phyloP scores from a whole-genome alignment of 768 basidiomycete genomes.

The Serpula lacrymans region DNA sequence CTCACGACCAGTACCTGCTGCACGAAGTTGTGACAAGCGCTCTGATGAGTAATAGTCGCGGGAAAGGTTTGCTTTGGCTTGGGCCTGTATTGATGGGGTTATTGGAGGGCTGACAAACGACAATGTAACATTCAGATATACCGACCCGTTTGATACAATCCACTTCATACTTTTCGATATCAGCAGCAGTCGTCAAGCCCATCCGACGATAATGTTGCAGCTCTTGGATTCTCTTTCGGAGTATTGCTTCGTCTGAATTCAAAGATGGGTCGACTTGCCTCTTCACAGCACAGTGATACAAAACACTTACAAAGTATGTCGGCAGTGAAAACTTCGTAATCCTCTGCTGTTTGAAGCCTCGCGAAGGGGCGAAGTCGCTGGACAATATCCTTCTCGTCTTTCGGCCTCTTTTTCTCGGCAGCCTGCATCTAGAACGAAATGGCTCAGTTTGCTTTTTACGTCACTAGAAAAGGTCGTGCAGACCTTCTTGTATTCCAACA shows the following conservation, averaged over 20 bases:
- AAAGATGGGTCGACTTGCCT: background rate
- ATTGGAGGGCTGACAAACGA: slow-evolving; percentile 8
- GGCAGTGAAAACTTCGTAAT: slow-evolving; percentile 84
- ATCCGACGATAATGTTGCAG: slow-evolving; percentile 86
- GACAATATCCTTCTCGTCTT: slow-evolving; percentile 89
- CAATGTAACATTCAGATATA: slow-evolving; percentile 10
- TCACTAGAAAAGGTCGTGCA: slow-evolving; percentile 12
- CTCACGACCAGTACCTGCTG: slow-evolving; percentile 44
- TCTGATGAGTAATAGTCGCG: slow-evolving; percentile 59
- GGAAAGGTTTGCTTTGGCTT: slow-evolving; percentile 54
- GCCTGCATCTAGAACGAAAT: slow-evolving; percentile 69
- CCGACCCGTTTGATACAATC: slow-evolving; percentile 73
- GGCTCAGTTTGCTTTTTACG: slow-evolving; percentile 2
- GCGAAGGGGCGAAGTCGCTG: slow-evolving; percentile 90
- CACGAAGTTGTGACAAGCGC: slow-evolving; percentile 45
- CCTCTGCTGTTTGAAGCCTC: slow-evolving; percentile 83
- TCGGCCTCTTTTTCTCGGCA: slow-evolving; percentile 83
- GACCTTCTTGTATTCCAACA: slow-evolving; percentile 95
- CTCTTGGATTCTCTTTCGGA: slow-evolving; percentile 87
- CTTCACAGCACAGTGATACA: background rate
- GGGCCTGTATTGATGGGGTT: slow-evolving; percentile 41
- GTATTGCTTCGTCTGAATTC: slow-evolving; percentile 72
- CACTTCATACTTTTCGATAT: slow-evolving; percentile 85
- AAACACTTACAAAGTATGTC: slow-evolving; percentile 80
- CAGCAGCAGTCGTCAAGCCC: slow-evolving; percentile 80